phyloP scores from a whole-genome alignment of 495 filamentous ascomycete species.

The Aspergillus sclerotioniger region DNA sequence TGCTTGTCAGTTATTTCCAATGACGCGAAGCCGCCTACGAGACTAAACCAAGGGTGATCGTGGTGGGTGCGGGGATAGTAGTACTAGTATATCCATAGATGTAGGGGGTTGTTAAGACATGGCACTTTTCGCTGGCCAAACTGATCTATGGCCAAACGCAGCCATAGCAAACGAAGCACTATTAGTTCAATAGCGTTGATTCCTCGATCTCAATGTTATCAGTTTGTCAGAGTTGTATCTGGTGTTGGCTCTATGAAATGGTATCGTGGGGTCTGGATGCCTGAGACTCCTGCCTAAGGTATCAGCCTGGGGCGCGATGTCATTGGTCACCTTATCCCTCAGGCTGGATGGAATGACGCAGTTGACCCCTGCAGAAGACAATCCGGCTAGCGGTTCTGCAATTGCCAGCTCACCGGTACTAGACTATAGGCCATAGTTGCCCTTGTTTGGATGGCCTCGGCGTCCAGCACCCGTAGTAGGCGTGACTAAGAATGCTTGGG shows the following conservation, averaged over 20 bases:
- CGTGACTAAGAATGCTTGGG: slow-evolving; percentile 16
- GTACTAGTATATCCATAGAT: too few species aligned
- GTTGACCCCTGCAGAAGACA: neutral
- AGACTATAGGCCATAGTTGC: neutral
- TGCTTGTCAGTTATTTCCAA: too few species aligned
- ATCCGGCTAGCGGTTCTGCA: neutral
- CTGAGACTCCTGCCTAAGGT: neutral
- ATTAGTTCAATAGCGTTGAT: too few species aligned
- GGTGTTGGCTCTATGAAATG: neutral
- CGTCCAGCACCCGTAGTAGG: neutral
- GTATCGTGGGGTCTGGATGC: neutral
- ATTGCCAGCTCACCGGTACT: neutral
- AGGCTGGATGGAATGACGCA: neutral
- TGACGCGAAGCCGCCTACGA: too few species aligned
- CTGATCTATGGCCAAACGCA: too few species aligned
- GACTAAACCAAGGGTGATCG: too few species aligned
- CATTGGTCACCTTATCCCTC: neutral
- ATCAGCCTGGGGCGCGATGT: neutral
- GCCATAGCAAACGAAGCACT: too few species aligned
- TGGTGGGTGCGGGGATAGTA: too few species aligned
- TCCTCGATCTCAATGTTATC: too few species aligned
- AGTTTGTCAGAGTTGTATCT: neutral
- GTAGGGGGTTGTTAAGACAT: too few species aligned
- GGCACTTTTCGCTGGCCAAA: too few species aligned
- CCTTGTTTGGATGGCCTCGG: neutral